Percentiles rank a stretch among this genome's conserved stretches.
phyloP scores from a whole-genome alignment of 139 green algal genomes.

The Dunaliella primolecta region DNA sequence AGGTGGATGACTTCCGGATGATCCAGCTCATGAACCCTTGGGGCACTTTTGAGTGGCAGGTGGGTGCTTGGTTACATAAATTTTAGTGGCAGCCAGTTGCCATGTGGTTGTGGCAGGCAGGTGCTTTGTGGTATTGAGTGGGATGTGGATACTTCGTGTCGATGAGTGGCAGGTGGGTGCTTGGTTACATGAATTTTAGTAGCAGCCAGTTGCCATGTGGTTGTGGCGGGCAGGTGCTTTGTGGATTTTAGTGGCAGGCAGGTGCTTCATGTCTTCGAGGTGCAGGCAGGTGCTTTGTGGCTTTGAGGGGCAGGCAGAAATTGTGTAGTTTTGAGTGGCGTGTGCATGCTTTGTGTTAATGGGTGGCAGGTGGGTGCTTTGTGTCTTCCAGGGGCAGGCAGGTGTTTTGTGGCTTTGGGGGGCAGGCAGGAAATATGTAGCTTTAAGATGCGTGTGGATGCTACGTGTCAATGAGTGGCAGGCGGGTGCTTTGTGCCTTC shows the following conservation, averaged over 20 bases:
- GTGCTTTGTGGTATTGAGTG: neutral
- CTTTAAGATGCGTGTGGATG: neutral
- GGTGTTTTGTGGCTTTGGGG: neutral
- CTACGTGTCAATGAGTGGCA: neutral
- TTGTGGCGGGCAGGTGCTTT: neutral
- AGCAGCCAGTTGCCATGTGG: neutral
- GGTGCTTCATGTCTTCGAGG: neutral
- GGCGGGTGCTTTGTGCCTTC: neutral
- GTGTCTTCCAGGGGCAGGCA: constrained; percentile 7
- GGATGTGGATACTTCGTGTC: neutral
- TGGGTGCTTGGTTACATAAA: neutral
- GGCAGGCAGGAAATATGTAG: neutral
- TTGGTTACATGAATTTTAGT: neutral
- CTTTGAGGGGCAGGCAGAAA: neutral
- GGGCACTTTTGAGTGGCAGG: constrained; percentile 39
- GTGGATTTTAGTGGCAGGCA: neutral
- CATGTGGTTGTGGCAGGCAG: neutral
- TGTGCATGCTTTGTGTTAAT: neutral
- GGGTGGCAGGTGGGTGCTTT: neutral
- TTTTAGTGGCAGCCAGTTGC: neutral
- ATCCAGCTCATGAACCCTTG: constrained; percentile 46
- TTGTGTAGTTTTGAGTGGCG: neutral
- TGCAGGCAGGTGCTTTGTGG: constrained; percentile 1
- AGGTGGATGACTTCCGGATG: constrained; percentile 32
- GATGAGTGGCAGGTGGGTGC: constrained; percentile 11